A percentile compares a stretch with the other conserved stretches of the same genome.
phyloP scores from a whole-genome alignment of 2,329 filamentous ascomycete species.

The Colletotrichum karsti region DNA sequence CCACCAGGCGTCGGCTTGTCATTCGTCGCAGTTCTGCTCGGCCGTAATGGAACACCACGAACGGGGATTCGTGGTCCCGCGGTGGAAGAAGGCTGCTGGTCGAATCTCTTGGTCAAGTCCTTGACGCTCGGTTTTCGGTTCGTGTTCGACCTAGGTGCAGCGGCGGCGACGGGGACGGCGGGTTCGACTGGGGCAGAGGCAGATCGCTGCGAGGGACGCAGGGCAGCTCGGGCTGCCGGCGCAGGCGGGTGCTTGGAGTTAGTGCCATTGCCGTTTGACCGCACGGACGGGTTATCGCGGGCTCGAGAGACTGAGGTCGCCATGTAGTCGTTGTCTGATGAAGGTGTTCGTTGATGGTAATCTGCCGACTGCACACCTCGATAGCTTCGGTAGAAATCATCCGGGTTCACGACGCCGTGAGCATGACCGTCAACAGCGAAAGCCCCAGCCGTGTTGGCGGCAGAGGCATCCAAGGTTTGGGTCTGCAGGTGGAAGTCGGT shows the following conservation, averaged over 20 bases:
- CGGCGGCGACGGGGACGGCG: slow-evolving; percentile 48
- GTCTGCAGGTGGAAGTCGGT: slow-evolving; percentile 27
- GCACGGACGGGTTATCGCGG: slow-evolving; percentile 51
- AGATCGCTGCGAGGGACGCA: slow-evolving; percentile 58
- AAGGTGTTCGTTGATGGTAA: slow-evolving; percentile 34
- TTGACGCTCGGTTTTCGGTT: slow-evolving; percentile 74
- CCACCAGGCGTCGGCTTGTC: slow-evolving; percentile 27
- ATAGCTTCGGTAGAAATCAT: slow-evolving; percentile 65
- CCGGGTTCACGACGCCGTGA: slow-evolving; percentile 56
- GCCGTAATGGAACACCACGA: slow-evolving; percentile 43
- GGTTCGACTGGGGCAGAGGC: slow-evolving; percentile 65
- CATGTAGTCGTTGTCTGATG: slow-evolving; percentile 44
- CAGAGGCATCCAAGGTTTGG: slow-evolving; percentile 25
- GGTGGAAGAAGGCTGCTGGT: slow-evolving; percentile 60
- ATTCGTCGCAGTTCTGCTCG: slow-evolving; percentile 45
- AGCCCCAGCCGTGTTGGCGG: slow-evolving; percentile 34
- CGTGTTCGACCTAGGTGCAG: slow-evolving; percentile 39
- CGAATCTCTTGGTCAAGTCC: slow-evolving; percentile 82
- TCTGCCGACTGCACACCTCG: slow-evolving; percentile 45
- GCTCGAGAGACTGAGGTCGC: slow-evolving; percentile 43
- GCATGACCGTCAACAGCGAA: slow-evolving; percentile 42
- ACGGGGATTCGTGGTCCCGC: slow-evolving; percentile 44
- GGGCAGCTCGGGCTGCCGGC: slow-evolving; percentile 47
- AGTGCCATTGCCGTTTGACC: slow-evolving; percentile 60
- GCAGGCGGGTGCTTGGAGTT: slow-evolving; percentile 56